Base-by-base conservation (phyloP, 331 rosid genomes). In the Pyracantha coccinea region DNA sequence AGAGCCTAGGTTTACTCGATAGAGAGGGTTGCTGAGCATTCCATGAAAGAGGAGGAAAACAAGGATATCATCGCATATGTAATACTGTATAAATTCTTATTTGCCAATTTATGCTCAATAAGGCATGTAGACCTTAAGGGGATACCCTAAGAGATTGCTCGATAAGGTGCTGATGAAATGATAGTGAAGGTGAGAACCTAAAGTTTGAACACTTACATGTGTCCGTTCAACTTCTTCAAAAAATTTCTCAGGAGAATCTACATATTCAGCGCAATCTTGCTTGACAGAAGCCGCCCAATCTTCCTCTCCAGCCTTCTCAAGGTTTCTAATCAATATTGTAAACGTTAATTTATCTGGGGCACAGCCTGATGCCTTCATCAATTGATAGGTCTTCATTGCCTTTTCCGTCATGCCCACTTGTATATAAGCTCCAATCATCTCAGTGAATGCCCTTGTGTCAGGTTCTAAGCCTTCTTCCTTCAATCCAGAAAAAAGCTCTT, bases 361-460 rank as follows among this genome's bases (percentile, higher is more conserved):
- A 78, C 88, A 86, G 41, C 86, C 88, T 8, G 86, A 88, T 68
- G 68, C 83, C 81, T 86, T 92, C 97, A 89, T 89, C 47, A 75
- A 74, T 28, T 65, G 69, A 57, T 86, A 91, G 7, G 63, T 64
- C 52, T 89, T 79, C 86, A 89, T 84, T 0, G 88, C 93, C 85
- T 86, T 88, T 28, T 87, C 93, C 7, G 62, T 63, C 88, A 82
- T 79, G 25, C 79, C 90, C 61, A 54, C 85, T 60, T 72, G 78
- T 67, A 89, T 14, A 76, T 92, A 92, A 20, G 83, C 91, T 71
- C 97, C 97, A 68, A 92, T 92, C 90, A 92, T 83, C 86, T 92
- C 93, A 41, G 82, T 86, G 35, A 82, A 86, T 53, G 83, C 81
- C 79, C 93, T 88, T 3, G 93, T 78, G 74, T 90, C 85, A 5